Conservation (phyloP, 495 filamentous ascomycete genomes). For the Sphaerosporella brunnea region DNA sequence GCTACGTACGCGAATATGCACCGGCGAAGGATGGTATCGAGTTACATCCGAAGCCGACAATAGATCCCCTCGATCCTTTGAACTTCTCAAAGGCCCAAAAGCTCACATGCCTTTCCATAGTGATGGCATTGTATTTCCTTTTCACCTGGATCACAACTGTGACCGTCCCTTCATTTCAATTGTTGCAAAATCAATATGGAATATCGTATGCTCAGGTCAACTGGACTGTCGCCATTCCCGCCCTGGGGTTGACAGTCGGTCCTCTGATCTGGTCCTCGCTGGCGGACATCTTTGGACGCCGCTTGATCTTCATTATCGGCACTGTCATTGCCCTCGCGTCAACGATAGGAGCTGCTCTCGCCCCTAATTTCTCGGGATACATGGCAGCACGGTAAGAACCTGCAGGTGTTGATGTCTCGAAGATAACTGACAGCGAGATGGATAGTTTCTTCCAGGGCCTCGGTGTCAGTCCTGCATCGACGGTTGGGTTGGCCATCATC, state of each 20-base stretch:
- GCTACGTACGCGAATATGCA: constrained; percentile 17
- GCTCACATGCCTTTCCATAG: constrained; percentile 35
- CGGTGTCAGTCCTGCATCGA: constrained; percentile 40
- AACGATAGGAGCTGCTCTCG: constrained; percentile 36
- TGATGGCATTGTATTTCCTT: constrained; percentile 33
- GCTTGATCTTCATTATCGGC: constrained; percentile 37
- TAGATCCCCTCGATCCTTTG: constrained; percentile 40
- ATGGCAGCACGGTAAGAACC: constrained; percentile 30
- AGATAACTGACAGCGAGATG: not conserved
- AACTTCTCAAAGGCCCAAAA: constrained; percentile 39
- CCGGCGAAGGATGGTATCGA: constrained; percentile 27
- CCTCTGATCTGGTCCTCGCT: constrained; percentile 43
- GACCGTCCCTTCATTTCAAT: constrained; percentile 40
- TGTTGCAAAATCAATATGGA: constrained; percentile 34
- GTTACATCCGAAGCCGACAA: constrained; percentile 35
- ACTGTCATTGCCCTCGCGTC: constrained; percentile 37
- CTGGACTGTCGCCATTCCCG: constrained; percentile 47
- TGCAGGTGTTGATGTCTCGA: not conserved
- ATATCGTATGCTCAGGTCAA: constrained; percentile 38
- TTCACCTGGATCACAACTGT: constrained; percentile 49
- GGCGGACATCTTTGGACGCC: constrained; percentile 41
- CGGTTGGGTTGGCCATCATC: constrained; percentile 43
- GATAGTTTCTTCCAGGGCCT: constrained; percentile 45
- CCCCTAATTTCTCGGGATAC: constrained; percentile 33
- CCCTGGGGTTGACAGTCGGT: constrained; percentile 40